These are phyloP conservation scores for Cystobasidium slooffiae DNA, from an alignment of 1,284 basidiomycete species.

Conservation along the genomic window DNA sequence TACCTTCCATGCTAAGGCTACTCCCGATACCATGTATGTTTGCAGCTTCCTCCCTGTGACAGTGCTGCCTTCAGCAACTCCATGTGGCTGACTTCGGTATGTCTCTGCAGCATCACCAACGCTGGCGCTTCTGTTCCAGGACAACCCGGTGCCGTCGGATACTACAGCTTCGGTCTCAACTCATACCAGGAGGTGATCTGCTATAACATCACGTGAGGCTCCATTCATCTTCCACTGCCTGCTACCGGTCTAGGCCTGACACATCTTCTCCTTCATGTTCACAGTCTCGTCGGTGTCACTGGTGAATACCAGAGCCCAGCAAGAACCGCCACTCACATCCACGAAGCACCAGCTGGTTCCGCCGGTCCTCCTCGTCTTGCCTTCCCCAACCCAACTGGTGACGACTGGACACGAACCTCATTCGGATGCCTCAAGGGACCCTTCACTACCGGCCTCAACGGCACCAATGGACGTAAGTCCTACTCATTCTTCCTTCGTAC, in stretches of 20 bases:
- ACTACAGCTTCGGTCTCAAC: slow-evolving; percentile 57
- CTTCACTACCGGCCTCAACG: slow-evolving; percentile 56
- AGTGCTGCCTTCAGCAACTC: not conserved
- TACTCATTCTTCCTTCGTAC: not conserved
- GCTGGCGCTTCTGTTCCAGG: slow-evolving; percentile 53
- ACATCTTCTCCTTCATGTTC: not conserved
- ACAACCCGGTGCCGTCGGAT: slow-evolving; percentile 54
- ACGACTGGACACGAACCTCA: slow-evolving; percentile 52
- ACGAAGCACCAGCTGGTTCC: slow-evolving; percentile 54
- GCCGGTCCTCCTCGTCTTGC: slow-evolving; percentile 55
- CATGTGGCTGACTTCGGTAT: not conserved
- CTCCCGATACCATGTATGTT: slow-evolving; percentile 52
- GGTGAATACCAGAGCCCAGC: slow-evolving; percentile 57
- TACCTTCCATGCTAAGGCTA: slow-evolving; percentile 54
- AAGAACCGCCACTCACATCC: slow-evolving; percentile 57
- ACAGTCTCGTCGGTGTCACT: slow-evolving; percentile 54
- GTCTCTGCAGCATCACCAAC: slow-evolving; percentile 51
- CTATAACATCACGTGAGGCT: slow-evolving; percentile 50
- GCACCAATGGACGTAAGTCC: slow-evolving; percentile 53
- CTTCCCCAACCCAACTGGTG: slow-evolving; percentile 51
- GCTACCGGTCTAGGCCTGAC: not conserved
- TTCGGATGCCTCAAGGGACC: slow-evolving; percentile 56
- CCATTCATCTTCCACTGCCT: not conserved
- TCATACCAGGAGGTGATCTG: slow-evolving; percentile 56
- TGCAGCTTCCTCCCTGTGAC: not conserved